Conservation (phyloP, 306 rosid genomes). For the Lupinus albus region DNA sequence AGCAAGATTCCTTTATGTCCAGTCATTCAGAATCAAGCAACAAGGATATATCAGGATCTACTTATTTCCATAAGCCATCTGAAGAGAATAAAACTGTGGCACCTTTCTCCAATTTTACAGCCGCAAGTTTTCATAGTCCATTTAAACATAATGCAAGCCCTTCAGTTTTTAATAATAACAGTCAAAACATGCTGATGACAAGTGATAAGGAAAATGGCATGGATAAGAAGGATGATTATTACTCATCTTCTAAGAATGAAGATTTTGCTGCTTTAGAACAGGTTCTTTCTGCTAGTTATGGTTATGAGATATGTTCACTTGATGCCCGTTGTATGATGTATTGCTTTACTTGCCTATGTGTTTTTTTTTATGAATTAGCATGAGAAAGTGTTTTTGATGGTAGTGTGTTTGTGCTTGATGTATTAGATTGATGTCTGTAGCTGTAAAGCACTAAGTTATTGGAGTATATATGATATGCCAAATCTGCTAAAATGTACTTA, state of each 20-base stretch:
- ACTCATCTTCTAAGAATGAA: constrained; percentile 68
- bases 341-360: constrained; percentile 10
- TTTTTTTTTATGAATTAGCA: constrained; percentile 16
- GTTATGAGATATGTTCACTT: constrained; percentile 27
- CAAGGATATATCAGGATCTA: constrained; percentile 44
- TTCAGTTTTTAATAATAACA: constrained; percentile 43
- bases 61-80: constrained; percentile 49
- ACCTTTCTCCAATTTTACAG: constrained; percentile 45
- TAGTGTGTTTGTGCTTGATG: constrained; percentile 1
- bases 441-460: constrained; percentile 10
- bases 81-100: constrained; percentile 48
- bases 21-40: constrained; percentile 49
- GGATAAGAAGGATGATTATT: constrained; percentile 61
- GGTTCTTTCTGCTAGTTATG: constrained; percentile 55
- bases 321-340: constrained; percentile 22
- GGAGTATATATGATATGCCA: constrained; percentile 13
- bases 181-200: constrained; percentile 44
- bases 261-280: constrained; percentile 94
- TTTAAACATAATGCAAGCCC: constrained; percentile 42
- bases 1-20: constrained; percentile 50
- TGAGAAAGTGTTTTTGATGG: constrained; percentile 7
- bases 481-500: neutral
- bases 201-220: constrained; percentile 54
- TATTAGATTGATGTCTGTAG: neutral
- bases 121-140: constrained; percentile 47